Percentiles rank a stretch among this genome's conserved stretches.
Evolutionary conservation across 2,329 filamentous ascomycete genomes (phyloP).

Genomic region (Harringtonia lauricola): DNA sequence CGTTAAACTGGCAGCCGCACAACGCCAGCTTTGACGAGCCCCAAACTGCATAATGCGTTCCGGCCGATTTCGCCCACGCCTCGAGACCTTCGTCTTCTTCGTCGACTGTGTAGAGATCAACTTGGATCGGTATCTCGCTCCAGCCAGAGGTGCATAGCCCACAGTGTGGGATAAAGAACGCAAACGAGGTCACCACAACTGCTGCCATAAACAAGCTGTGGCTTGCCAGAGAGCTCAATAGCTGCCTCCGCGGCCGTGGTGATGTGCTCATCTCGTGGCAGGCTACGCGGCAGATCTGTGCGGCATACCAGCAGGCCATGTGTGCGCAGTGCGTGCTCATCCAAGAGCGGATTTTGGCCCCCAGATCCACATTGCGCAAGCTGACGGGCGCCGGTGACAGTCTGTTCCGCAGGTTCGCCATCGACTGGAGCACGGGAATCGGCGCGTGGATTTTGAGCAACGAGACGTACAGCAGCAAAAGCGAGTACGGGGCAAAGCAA

Average conservation of each 20-base stretch:
- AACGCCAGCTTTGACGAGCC: neutral
- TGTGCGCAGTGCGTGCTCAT: neutral
- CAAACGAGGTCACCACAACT: constrained; percentile 4
- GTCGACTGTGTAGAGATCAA: too few species aligned
- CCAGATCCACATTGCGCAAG: constrained; percentile 1
- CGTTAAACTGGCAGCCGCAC: constrained; percentile 1
- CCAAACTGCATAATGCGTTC: neutral
- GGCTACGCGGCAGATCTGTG: constrained; percentile 3
- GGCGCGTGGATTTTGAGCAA: constrained; percentile 5
- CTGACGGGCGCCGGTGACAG: neutral
- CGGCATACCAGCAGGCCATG: constrained; percentile 2
- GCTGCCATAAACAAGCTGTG: constrained; percentile 6
- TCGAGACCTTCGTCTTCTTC: neutral
- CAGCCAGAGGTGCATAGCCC: too few species aligned
- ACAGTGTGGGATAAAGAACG: too few species aligned
- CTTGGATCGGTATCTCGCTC: too few species aligned
- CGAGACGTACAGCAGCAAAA: constrained; percentile 1
- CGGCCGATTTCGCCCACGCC: neutral
- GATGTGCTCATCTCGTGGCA: neutral
- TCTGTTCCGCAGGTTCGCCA: neutral
- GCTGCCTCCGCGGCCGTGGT: neutral
- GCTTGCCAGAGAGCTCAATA: constrained; percentile 1
- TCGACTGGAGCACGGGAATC: neutral
- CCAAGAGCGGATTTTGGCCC: constrained; percentile 1
- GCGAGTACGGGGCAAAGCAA: neutral